These are phyloP conservation scores for Rhodomyrtus psidioides DNA, from an alignment of 441 rosid genomes.

Conservation along the genomic window DNA sequence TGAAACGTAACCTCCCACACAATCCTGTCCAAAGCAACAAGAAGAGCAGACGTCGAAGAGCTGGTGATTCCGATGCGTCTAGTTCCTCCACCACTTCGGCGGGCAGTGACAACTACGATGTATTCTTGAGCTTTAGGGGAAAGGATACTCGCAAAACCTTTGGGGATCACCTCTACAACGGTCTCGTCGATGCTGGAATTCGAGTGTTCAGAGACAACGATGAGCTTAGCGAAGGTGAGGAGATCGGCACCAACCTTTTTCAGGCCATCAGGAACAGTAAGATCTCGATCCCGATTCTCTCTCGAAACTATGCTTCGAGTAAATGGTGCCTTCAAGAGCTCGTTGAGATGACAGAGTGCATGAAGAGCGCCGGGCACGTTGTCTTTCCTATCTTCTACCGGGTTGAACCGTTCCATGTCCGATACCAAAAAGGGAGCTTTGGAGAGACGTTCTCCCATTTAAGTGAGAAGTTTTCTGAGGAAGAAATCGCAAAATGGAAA, in stretches of 20 bases:
- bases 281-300: neutral
- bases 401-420: neutral
- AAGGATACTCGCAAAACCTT: neutral
- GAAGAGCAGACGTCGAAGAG: neutral
- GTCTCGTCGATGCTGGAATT: neutral
- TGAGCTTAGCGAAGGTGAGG: neutral
- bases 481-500: neutral
- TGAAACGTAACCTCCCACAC: neutral
- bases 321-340: neutral
- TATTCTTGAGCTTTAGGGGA: neutral
- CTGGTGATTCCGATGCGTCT: neutral
- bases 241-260: neutral
- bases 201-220: neutral
- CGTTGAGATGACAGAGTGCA: neutral
- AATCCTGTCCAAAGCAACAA: neutral
- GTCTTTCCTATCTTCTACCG: neutral
- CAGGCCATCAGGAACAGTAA: neutral
- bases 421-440: rapidly evolving
- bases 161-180: neutral
- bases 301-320: neutral
- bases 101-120: neutral
- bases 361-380: rapidly evolving
- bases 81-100: rapidly evolving
- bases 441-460: neutral
- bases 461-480: neutral